These are phyloP conservation scores for Phycomyces blakesleeanus DNA, from an alignment of 192 early-diverging fungal species.

Conservation along the genomic window DNA sequence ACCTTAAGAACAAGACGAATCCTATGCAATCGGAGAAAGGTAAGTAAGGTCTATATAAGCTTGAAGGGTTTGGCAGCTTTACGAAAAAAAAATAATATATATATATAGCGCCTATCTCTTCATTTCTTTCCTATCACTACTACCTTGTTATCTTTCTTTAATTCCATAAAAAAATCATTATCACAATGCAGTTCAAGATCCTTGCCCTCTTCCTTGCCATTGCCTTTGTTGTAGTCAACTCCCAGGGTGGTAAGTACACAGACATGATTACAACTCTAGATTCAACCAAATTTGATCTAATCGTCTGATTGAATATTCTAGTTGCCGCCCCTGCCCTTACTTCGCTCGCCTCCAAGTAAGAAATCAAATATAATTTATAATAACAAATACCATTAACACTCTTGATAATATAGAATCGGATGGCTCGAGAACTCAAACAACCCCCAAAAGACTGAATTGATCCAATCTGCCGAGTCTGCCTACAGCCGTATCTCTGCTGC, in stretches of 20 bases:
- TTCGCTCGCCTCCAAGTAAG: neutral
- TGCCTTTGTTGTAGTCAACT: neutral
- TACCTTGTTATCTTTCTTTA: too few species aligned
- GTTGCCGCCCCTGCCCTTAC: neutral
- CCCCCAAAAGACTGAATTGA: neutral
- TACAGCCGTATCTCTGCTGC: neutral
- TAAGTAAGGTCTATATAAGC: too few species aligned
- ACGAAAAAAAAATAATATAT: too few species aligned
- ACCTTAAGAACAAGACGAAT: too few species aligned
- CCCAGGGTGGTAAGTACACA: neutral
- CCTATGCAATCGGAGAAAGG: too few species aligned
- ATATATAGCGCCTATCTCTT: too few species aligned
- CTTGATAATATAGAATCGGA: neutral
- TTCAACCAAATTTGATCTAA: too few species aligned
- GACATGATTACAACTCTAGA: too few species aligned
- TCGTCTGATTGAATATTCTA: neutral
- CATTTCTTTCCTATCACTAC: too few species aligned
- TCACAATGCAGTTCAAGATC: neutral
- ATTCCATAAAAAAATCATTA: too few species aligned
- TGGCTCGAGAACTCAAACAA: neutral
- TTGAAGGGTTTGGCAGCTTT: too few species aligned
- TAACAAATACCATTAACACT: neutral
- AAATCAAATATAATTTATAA: neutral
- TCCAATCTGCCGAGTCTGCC: neutral
- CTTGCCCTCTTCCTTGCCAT: neutral